Evolutionary conservation across 2,329 filamentous ascomycete species (phyloP).

Genomic region (Fusarium poae): DNA sequence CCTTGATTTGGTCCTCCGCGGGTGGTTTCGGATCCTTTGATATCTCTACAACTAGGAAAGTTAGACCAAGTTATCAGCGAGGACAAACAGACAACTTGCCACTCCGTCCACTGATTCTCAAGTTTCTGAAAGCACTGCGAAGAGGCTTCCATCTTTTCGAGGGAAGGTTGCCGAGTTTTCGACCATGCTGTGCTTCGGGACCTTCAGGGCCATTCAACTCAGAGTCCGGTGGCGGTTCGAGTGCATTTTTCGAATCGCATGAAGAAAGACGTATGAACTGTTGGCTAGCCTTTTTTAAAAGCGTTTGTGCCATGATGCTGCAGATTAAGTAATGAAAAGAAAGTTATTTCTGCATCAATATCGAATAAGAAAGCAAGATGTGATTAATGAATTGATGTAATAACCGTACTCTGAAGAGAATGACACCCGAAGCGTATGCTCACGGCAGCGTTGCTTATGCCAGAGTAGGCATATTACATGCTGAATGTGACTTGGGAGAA

Average conservation of each 20-base stretch:
- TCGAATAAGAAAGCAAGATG: constrained; percentile 9
- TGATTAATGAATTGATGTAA: constrained; percentile 10
- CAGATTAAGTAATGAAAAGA: constrained; percentile 20
- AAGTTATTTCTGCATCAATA: constrained; percentile 23
- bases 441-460: constrained; percentile 4
- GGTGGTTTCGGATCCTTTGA: constrained; percentile 29
- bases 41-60: constrained; percentile 43
- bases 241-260: constrained; percentile 26
- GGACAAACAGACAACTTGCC: constrained; percentile 27
- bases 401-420: constrained; percentile 16
- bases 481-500: not conserved
- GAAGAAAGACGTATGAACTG: constrained; percentile 43
- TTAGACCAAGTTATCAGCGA: not conserved
- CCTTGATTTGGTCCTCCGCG: constrained; percentile 12
- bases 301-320: constrained; percentile 49
- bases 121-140: constrained; percentile 52
- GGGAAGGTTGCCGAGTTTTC: constrained; percentile 48
- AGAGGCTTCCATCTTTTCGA: constrained; percentile 55
- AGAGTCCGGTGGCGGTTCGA: constrained; percentile 16
- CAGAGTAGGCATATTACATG: not conserved
- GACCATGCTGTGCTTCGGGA: constrained; percentile 14
- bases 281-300: constrained; percentile 47
- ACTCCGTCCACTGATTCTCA: constrained; percentile 50
- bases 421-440: constrained; percentile 4
- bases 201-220: constrained; percentile 18